Evolutionary conservation across 228 moss, liverwort and hornwort species (phyloP).

Genomic region (Sphagnum fallax): DNA sequence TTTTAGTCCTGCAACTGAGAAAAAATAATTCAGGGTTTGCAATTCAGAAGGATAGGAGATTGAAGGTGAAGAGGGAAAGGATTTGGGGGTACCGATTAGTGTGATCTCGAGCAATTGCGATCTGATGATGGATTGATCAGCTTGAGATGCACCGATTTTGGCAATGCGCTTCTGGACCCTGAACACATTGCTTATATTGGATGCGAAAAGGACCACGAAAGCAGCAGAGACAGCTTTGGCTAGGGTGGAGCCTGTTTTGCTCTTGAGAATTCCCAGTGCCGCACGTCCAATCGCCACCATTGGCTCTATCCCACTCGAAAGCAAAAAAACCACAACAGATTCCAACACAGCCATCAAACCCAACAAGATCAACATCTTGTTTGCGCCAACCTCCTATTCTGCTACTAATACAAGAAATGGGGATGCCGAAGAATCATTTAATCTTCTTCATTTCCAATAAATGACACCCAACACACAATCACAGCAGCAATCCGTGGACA

Average conservation of each 20-base stretch:
- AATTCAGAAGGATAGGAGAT: not conserved
- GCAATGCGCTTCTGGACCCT: slow-evolving; percentile 11
- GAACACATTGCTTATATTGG: slow-evolving; percentile 15
- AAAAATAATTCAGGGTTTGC: not conserved
- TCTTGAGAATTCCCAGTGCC: slow-evolving; percentile 9
- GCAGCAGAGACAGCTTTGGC: slow-evolving; percentile 25
- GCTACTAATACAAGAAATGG: no score
- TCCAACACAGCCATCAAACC: slow-evolving; percentile 22
- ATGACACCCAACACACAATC: no score
- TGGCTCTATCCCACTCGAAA: slow-evolving; percentile 17
- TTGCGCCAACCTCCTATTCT: no score
- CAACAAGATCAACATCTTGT: slow-evolving; percentile 7
- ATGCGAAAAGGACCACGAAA: slow-evolving; percentile 31
- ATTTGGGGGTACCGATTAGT: slow-evolving; percentile 22
- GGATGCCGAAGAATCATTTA: no score
- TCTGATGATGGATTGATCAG: slow-evolving; percentile 9
- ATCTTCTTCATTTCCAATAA: no score
- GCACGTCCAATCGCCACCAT: slow-evolving; percentile 24
- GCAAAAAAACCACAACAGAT: slow-evolving; percentile 15
- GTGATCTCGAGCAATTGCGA: slow-evolving; percentile 30
- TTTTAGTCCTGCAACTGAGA: not conserved
- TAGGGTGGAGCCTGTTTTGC: slow-evolving; percentile 13
- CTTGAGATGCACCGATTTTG: slow-evolving; percentile 4
- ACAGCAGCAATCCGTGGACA: no score
- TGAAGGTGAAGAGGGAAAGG: not conserved